Evolutionary conservation across 129 eudicot genomes (phyloP).

Genomic region (Lonicera japonica): DNA sequence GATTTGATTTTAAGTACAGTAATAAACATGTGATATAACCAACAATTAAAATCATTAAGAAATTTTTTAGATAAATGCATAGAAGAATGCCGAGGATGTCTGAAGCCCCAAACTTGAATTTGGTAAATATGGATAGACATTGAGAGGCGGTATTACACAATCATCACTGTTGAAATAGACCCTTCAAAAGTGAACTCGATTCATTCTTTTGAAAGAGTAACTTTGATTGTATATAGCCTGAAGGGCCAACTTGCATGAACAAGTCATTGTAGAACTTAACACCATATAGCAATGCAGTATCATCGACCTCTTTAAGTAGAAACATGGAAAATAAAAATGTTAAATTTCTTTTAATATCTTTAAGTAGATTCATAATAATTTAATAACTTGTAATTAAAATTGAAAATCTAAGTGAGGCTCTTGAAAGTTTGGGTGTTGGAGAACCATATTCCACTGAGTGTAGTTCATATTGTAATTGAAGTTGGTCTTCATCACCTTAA

Average conservation of each 20-base stretch:
- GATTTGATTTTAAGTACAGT: constrained; percentile 6
- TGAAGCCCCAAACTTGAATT: constrained; percentile 32
- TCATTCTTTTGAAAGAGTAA: constrained; percentile 64
- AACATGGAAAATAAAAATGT: no score
- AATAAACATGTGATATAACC: constrained; percentile 17
- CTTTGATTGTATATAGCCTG: constrained; percentile 84
- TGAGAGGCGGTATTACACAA: constrained; percentile 93
- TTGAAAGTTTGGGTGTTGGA: constrained; percentile 88
- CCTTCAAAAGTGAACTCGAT: constrained; percentile 62
- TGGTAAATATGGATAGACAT: constrained; percentile 80
- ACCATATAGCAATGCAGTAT: constrained; percentile 95
- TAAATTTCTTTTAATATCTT: constrained; percentile 18
- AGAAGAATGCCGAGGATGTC: constrained; percentile 26
- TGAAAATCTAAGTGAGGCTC: constrained; percentile 68
- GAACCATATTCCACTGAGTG: constrained; percentile 77
- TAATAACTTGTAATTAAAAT: constrained; percentile 76
- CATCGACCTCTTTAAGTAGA: constrained; percentile 61
- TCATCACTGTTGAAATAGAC: constrained; percentile 87
- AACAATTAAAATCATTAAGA: constrained; percentile 8
- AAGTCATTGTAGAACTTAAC: constrained; percentile 61
- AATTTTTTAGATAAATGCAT: constrained; percentile 35
- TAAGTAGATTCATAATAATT: constrained; percentile 59
- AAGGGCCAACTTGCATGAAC: constrained; percentile 95
- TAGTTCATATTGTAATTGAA: no score
- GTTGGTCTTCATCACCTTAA: no score